Conservation (phyloP, 2,329 filamentous ascomycete species). For the Fusarium piperis region DNA sequence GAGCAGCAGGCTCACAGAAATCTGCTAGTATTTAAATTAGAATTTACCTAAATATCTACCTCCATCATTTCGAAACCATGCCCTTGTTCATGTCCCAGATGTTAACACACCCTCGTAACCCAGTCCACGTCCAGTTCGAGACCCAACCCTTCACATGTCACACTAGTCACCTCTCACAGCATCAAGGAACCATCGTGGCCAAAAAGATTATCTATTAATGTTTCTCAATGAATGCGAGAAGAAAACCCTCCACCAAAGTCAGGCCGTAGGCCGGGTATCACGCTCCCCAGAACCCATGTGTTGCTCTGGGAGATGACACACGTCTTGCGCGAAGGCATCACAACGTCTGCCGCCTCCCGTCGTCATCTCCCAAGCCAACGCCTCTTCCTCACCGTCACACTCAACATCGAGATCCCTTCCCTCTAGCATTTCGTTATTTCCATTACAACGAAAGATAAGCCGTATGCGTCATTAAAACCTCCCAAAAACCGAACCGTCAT, state of each 20-base stretch:
- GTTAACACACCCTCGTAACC: background rate
- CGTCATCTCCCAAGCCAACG: constrained; percentile 16
- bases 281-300: constrained; percentile 33
- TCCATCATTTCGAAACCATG: background rate
- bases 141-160: background rate
- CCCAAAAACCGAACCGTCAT: constrained; percentile 44
- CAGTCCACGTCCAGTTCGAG: background rate
- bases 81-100: background rate
- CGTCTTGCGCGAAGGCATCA: constrained; percentile 9
- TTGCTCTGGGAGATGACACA: constrained; percentile 17
- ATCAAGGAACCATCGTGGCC: background rate
- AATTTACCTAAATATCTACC: background rate
- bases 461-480: constrained; percentile 47
- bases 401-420: constrained; percentile 35
- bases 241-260: constrained; percentile 35
- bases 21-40: background rate
- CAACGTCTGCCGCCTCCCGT: constrained; percentile 19
- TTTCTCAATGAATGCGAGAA: constrained; percentile 46
- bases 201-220: constrained; percentile 46
- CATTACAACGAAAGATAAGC: constrained; percentile 49
- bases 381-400: constrained; percentile 22
- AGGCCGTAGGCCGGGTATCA: constrained; percentile 41
- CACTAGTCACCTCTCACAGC: background rate
- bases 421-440: constrained; percentile 44
- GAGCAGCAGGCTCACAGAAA: background rate